Evolutionary conservation across 805 yeast genomes (phyloP), one percentile per base, ranked within the genome.

Genomic region (Barnettozyma salicaria): DNA sequence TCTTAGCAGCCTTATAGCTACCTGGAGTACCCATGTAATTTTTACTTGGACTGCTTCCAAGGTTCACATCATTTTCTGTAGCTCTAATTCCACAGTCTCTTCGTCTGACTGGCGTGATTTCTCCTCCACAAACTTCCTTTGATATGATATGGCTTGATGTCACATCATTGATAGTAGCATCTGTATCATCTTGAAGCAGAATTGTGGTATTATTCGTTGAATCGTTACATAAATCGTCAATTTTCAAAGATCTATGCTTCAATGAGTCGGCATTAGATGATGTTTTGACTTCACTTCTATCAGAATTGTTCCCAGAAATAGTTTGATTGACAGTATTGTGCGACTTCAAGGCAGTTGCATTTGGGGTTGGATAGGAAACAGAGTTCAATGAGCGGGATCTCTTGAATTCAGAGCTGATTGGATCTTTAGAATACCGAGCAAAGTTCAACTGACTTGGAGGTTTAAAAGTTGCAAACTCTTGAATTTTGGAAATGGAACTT

Each of bases 1-100:
- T 67, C 37, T 63, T 59, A 9, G 74, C 74, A 20, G 73, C 74
- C 25, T 72, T 72, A 37, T 66, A 67, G 1, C 71, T 65, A 4
- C 70, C 65, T 7, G 74, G 73, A 3, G 73, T 68, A 4, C 69
- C 58, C 42, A 63, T 47, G 13, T 41, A 45, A 9, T 27, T 23
- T 25, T 34, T 34, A 11, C 35, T 33, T 18, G 41, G 41, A 34
- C 41, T 38, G 21, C 41, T 38, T n/a, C 41, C 41, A 12, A 38
- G 16, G 5, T 20, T 16, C n/a, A 7, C 17, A n/a, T 32, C 28
- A 7, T 26, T 22, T 16, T 16, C 30, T 7, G 27, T 29, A 4
- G 18, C 30, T 4, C 12, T 9, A 17, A 20, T 12, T 19, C 22
- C 20, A 13, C 25, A 28, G 7, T 25, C 31, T n/a, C 34, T 30